Evolutionary conservation across 805 yeast genomes (phyloP), one percentile per base, ranked within the genome.

Genomic region (Tetrapisispora taiwanensis): DNA sequence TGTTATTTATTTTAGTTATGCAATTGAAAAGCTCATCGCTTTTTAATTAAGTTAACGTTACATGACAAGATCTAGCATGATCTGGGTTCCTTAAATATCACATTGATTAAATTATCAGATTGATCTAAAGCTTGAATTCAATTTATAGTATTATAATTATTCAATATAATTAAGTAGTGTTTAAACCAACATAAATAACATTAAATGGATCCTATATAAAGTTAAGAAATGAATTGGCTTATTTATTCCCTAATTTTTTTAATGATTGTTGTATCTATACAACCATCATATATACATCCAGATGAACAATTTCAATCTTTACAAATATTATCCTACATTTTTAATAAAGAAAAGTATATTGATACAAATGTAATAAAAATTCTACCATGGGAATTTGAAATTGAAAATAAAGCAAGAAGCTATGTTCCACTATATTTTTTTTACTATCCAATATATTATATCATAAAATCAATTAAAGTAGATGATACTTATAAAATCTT

Each of bases 261-360:
- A 8, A 14, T 8, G 14, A 18, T 36, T 8, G 7, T 42, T 14
- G 13, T 36, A 9, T 14, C 39, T 6, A 30, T 13, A 9, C 42
- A 38, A 37, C 73, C 82, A 27, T 85, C 96, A 0, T 92, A 94
- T 58, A 79, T 92, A 39, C 99, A 94, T 53, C 99, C 99, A 0
- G 99, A 92, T 69, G 99, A 92, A 66, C 96, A 89, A 60, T 85
- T 86, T 60, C 99, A 94, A 60, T 76, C 81, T n/a, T 74, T 94
- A 39, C 94, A 88, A 59, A 81, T 83, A 0, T 56, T 90, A 20
- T 47, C 49, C 8, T 41, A 36, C 3, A 33, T 31, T 6, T 39
- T 39, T 13, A 13, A 26, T 17, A 24, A 31, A 20, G 33, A 31
- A 17, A 31, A 22, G 14, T 31, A 24, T 13, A 3, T 6, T 6